Percentiles rank a stretch among this genome's conserved stretches.
phyloP scores from a whole-genome alignment of 805 yeast species.

The Dipodascus geniculatus region DNA sequence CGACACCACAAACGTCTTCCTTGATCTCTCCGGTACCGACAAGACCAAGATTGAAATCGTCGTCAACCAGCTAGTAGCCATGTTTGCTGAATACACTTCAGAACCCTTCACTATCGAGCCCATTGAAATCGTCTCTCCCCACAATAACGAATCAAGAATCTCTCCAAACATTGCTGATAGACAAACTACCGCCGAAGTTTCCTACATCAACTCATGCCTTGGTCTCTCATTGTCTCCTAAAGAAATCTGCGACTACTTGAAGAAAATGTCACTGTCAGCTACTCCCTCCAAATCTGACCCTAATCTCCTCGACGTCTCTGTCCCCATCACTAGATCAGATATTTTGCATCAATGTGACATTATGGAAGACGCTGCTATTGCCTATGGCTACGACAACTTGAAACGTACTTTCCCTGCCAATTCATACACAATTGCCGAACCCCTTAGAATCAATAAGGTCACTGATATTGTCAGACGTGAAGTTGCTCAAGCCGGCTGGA shows the following conservation, averaged over 20 bases:
- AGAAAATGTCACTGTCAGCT: slow-evolving; percentile 73
- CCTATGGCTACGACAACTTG: slow-evolving; percentile 86
- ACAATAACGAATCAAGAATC: slow-evolving; percentile 62
- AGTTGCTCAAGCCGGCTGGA: slow-evolving; percentile 90
- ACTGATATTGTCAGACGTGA: slow-evolving; percentile 85
- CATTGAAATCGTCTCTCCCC: slow-evolving; percentile 70
- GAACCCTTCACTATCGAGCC: slow-evolving; percentile 85
- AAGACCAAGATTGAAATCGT: slow-evolving; percentile 90
- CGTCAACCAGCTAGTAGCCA: slow-evolving; percentile 82
- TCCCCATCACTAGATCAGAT: slow-evolving; percentile 95
- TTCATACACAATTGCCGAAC: slow-evolving; percentile 67
- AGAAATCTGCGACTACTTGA: slow-evolving; percentile 56
- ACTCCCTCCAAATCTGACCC: slow-evolving; percentile 35
- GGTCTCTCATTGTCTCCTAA: slow-evolving; percentile 66
- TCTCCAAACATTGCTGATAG: slow-evolving; percentile 67
- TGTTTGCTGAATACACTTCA: slow-evolving; percentile 83
- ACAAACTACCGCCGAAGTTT: slow-evolving; percentile 57
- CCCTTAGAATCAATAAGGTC: slow-evolving; percentile 83
- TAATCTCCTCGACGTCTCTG: slow-evolving; percentile 47
- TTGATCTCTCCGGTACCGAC: slow-evolving; percentile 93
- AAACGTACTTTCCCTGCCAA: slow-evolving; percentile 69
- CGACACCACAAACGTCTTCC: slow-evolving; percentile 76
- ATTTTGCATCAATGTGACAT: slow-evolving; percentile 94
- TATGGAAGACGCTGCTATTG: slow-evolving; percentile 97
- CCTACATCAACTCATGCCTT: slow-evolving; percentile 83